Conservation (phyloP, 176 grass and related monocot species). For the Typha latifolia region DNA sequence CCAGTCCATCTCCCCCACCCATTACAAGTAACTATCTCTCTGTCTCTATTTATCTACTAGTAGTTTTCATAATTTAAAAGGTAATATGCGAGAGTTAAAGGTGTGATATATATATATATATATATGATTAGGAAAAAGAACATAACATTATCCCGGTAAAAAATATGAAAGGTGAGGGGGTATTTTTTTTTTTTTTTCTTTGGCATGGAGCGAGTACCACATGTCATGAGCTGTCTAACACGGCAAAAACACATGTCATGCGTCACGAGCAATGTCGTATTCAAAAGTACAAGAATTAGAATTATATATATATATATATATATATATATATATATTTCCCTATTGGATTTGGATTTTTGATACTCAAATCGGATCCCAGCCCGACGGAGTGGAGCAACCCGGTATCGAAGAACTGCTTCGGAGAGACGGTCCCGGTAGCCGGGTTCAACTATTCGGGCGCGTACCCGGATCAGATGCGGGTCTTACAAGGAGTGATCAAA, state of each 20-base stretch:
- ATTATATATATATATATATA: no score
- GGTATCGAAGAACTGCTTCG: slow-evolving; percentile 64
- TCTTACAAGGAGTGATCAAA: slow-evolving; percentile 33
- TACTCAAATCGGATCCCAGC: slow-evolving; percentile 1
- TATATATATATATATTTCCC: not conserved
- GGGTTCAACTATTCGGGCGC: slow-evolving; percentile 40
- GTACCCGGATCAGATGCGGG: slow-evolving; percentile 37
- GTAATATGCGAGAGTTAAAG: no score
- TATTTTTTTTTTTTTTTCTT: not conserved
- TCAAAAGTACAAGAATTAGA: no score
- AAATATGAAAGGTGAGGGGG: no score
- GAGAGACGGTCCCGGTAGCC: slow-evolving; percentile 32
- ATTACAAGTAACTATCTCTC: slow-evolving; percentile 62
- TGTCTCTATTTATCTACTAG: not conserved
- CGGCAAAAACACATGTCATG: no score
- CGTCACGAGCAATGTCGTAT: no score
- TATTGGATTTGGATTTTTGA: not conserved
- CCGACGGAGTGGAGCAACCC: slow-evolving; percentile 51
- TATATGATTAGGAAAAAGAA: no score
- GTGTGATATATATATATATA: no score
- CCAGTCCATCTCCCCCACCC: slow-evolving; percentile 84
- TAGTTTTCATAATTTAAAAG: no score
- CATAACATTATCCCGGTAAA: no score
- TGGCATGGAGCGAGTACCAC: not conserved
- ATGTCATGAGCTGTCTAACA: no score